Evolutionary conservation across 2,329 filamentous ascomycete species (phyloP), one percentile per base, ranked within the genome.

Genomic region (Hymenoscyphus albidus): DNA sequence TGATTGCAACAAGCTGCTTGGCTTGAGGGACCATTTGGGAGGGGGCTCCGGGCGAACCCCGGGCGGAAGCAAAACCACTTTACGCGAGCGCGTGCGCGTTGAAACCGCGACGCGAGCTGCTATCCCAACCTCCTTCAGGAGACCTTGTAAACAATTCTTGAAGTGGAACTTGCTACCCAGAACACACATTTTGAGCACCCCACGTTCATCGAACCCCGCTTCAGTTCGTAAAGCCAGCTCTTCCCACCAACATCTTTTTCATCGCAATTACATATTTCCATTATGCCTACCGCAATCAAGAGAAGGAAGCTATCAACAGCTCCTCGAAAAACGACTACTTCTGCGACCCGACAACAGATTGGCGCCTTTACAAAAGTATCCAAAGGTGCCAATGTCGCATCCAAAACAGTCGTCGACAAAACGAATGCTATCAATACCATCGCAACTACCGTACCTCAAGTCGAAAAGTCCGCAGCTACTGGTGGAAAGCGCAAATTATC

Each of bases 361-460:
- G 76, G 77, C 68, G 74, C 73, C 64, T 82, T 81, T 68, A 74
- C 79, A 64, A 77, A 75, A 68, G 72, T 80, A 64, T 78, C 77
- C 57, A 81, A 82, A 69, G 75, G 78, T 48, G 67, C 62, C 63
- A 75, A 74, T 18, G 62, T 70, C 59, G 18, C 48, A 2, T 61
- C 70, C 27, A 75, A 75, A 62, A 62, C 71, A 16, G 70, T 76
- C 16, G 68, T 69, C 3, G 76, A 77, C 63, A 77, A 79, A 65
- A 70, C 69, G 2, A 58, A 66, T 22, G 48, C 68, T 35, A 64
- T n/a, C 62, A 70, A 61, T 70, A 75, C 35, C 68, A 74, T 40
- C 70, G 65, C 74, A 75, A 59, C 78, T 78, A 68, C 68, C 55
- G 13, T 54, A 62, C 56, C 77, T 40, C 72, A 75, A 62, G 58